phyloP scores from a whole-genome alignment of 495 filamentous ascomycete species.

The Aspergillus incahuasiensis region DNA sequence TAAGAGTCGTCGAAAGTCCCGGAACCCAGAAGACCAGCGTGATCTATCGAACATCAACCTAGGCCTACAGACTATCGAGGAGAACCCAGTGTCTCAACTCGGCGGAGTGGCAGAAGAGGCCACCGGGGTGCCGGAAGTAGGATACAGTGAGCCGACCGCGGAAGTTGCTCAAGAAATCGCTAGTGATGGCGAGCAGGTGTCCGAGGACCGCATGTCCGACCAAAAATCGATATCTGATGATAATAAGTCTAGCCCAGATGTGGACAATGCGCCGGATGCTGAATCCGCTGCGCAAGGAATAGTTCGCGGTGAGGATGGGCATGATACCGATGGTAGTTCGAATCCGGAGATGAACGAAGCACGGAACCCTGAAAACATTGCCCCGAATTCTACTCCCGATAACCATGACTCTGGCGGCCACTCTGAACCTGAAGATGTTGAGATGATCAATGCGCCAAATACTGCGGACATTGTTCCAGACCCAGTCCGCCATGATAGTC shows the following conservation, averaged over 20 bases:
- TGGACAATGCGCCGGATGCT: neutral
- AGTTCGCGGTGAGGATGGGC: neutral
- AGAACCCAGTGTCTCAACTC: neutral
- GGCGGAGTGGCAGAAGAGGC: neutral
- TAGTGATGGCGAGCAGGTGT: conserved; percentile 9
- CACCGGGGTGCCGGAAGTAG: neutral
- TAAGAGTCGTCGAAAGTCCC: neutral
- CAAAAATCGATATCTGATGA: conserved; percentile 32
- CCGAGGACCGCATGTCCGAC: conserved; percentile 34
- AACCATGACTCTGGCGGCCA: too few species aligned
- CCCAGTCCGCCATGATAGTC: neutral
- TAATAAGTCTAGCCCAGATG: neutral
- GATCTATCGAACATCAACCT: neutral
- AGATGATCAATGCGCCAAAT: neutral
- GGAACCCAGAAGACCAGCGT: neutral
- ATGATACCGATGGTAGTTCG: too few species aligned
- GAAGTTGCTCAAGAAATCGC: neutral
- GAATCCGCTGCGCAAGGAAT: neutral
- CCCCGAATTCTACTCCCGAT: too few species aligned
- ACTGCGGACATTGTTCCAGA: neutral
- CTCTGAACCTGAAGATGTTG: neutral
- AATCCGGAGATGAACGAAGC: too few species aligned
- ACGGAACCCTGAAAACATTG: too few species aligned
- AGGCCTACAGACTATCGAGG: neutral
- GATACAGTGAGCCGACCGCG: neutral